Evolutionary conservation across 2,329 filamentous ascomycete species (phyloP), one percentile per base, ranked within the genome.

Genomic region (Ceratocystis huliohia): DNA sequence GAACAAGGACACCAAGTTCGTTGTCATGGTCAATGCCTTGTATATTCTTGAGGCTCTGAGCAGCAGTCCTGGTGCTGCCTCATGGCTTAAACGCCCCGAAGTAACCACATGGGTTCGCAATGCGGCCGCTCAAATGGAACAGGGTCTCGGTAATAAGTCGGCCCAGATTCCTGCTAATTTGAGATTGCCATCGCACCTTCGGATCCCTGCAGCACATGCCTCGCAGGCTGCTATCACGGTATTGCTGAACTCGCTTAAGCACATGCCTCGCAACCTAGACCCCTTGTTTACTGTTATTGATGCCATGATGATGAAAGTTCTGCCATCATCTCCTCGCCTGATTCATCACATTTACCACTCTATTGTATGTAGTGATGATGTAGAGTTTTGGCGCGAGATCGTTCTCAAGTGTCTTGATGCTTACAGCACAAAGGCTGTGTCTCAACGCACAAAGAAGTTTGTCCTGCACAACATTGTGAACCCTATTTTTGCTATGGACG

Each of bases 401-500:
- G 83, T 97, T 53, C 83, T 93, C 72, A 88, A 89, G 65, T 96
- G 91, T 72, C 83, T 99, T 61, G 92, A 97, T 66, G 80, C 91
- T 0, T 99, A 96, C 74, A 87, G 89, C 5, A 84, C 86, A 63
- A 90, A 88, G 72, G 84, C 80, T 59, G 89, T 87, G 13, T 86
- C 88, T 0, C 94, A 96, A 75, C 92, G 88, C 78, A 89, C 90
- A 57, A 99, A 99, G 75, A 88, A 91, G 64, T 99, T 96, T 74
- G 80, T 95, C 45, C 86, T 99, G 73, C 91, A 91, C 73, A 87
- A 96, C 74, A 82, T 99, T 41, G 89, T 96, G 70, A 99, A 97
- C 72, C 95, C 94, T 0, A 96, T 97, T 48, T 84, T 99, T 66
- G 92, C 93, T 2, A 96, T 93, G 88, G 94, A 99, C 75, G 87